phyloP scores from a whole-genome alignment of 2,329 filamentous ascomycete species.

The Colletotrichum sp. region DNA sequence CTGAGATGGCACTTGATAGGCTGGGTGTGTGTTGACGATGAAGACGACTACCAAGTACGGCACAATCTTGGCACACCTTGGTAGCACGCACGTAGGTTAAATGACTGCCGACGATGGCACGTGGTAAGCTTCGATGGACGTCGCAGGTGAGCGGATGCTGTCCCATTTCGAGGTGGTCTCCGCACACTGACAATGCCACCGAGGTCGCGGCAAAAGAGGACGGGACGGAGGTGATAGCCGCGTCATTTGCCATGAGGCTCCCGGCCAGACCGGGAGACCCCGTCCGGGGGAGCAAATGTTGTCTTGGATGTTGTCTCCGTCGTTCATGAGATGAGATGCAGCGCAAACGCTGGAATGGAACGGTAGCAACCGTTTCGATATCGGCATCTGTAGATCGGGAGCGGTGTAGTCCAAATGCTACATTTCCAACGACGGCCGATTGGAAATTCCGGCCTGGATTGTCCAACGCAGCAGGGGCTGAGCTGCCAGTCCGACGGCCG shows the following conservation, averaged over 20 bases:
- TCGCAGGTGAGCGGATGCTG: not conserved
- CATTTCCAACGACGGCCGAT: not conserved
- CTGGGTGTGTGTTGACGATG: not conserved
- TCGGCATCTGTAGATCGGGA: not conserved
- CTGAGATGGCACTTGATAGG: not conserved
- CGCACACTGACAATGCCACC: not conserved
- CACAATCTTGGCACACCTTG: not conserved
- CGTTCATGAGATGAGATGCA: constrained; percentile 2
- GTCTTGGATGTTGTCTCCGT: not conserved
- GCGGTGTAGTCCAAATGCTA: not conserved
- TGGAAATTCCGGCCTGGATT: not conserved
- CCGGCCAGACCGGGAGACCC: not conserved
- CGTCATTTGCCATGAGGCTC: not conserved
- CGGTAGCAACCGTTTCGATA: not conserved
- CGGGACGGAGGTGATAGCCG: not conserved
- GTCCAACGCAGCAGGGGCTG: not conserved
- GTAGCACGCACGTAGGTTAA: not conserved
- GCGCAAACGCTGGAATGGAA: not conserved
- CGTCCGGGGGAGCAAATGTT: not conserved
- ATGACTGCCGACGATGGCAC: not conserved
- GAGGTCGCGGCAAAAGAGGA: not conserved
- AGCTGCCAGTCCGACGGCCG: not conserved
- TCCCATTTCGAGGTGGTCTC: not conserved
- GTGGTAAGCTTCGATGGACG: not conserved
- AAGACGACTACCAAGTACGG: not conserved